Evolutionary conservation across 495 filamentous ascomycete genomes (phyloP).

Genomic region (Tricharina praecox): DNA sequence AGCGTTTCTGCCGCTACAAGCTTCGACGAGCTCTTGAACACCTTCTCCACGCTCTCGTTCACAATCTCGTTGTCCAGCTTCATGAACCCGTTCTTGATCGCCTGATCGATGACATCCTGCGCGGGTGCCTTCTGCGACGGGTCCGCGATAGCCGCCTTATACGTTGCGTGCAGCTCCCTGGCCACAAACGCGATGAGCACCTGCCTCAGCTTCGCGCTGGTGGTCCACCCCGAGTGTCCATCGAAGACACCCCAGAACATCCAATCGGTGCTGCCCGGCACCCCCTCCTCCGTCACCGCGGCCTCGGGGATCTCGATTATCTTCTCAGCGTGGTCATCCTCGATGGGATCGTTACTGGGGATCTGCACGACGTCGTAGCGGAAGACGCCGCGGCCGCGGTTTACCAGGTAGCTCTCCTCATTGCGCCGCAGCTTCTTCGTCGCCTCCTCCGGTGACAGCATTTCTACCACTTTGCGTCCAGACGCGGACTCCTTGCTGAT

Average conservation of each 20-base stretch:
- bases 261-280: constrained; percentile 60
- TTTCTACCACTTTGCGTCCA: constrained; percentile 72
- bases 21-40: constrained; percentile 73
- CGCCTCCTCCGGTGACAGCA: constrained; percentile 91
- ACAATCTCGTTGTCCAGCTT: constrained; percentile 85
- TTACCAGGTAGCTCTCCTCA: constrained; percentile 82
- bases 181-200: constrained; percentile 81
- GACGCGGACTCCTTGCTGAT: constrained; percentile 65
- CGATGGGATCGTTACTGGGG: constrained; percentile 91
- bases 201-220: constrained; percentile 87
- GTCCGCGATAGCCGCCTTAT: constrained; percentile 56
- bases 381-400: constrained; percentile 75
- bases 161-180: constrained; percentile 82
- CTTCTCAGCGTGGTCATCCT: constrained; percentile 95
- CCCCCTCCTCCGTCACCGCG: constrained; percentile 31
- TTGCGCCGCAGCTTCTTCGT: constrained; percentile 73
- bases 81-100: constrained; percentile 84
- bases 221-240: constrained; percentile 83
- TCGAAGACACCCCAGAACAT: constrained; percentile 99
- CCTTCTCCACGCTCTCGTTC: constrained; percentile 71
- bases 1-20: constrained; percentile 73
- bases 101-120: constrained; percentile 62
- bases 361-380: constrained; percentile 93
- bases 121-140: constrained; percentile 43
- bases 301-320: constrained; percentile 69